Base-by-base conservation (phyloP, 164 flowering plant genomes). In the Warburgia ugandensis region DNA sequence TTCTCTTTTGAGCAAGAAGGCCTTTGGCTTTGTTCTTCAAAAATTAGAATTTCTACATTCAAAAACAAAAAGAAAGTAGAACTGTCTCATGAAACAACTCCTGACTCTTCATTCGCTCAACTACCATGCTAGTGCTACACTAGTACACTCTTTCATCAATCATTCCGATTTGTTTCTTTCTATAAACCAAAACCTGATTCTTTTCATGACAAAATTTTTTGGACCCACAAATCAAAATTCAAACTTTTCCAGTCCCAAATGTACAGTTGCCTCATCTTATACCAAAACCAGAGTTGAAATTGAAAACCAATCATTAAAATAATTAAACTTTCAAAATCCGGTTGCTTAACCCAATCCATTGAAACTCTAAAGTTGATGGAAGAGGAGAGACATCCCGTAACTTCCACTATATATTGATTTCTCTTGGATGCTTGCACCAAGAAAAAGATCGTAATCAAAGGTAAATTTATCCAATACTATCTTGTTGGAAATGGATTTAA, bases 381-480 rank as follows among this genome's bases (percentile, higher is more conserved):
- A 39, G 42, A 39, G 42, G 17, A 13, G 16, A 20, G 42, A 13
- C 7, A 13, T 17, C 6, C 42, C 14, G 4, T 16, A 7, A 39
- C 13, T 20, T 39, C 42, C 42, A 39, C 16, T 39, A 20, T 39
- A 39, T 39, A 39, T 39, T 39, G 19, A 13, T 39, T 20, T 13
- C 42, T 39, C 42, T 39, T 39, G 42, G 42, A 39, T 39, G 42
- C 19, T 3, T 39, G 42, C 42, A 39, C 42, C 42, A 39, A 39
- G 42, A 39, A 17, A 39, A 39, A 39, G 20, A 7, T 20, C 3
- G 14, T 39, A 16, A 39, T 8, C 14, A 20, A 39, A 39, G 42
- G 42, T 14, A 39, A 17, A 20, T 39, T 39, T 17, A 16, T 39
- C 13, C 42, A 39, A 16, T 3, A 39, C 42, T 20, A 39, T 16